These are phyloP conservation scores for Ambrosia hybrid DNA, from an alignment of 140 eudicot species.

Conservation along the genomic window DNA sequence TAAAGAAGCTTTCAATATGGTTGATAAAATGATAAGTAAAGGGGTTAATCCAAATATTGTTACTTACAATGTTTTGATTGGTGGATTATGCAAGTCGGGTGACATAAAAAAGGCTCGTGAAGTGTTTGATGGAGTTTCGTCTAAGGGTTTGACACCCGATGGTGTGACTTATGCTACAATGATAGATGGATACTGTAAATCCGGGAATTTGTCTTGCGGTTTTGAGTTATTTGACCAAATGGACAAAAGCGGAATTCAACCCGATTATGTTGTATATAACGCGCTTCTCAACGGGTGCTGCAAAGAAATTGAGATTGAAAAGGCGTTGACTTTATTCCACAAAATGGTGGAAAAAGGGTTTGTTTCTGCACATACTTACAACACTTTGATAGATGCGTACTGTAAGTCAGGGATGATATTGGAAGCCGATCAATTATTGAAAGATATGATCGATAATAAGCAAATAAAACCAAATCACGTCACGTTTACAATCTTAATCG, in stretches of 20 bases:
- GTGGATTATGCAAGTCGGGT: conserved; percentile 67
- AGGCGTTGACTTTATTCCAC: conserved; percentile 59
- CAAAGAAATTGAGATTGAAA: conserved; percentile 56
- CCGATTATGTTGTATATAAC: conserved; percentile 63
- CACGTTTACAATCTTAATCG: conserved; percentile 72
- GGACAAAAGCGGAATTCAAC: conserved; percentile 45
- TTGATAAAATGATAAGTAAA: conserved; percentile 57
- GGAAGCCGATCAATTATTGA: conserved; percentile 62
- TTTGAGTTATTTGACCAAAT: conserved; percentile 63
- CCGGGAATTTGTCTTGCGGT: conserved; percentile 52
- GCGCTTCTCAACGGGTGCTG: conserved; percentile 79
- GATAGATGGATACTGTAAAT: conserved; percentile 81
- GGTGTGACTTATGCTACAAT: conserved; percentile 69
- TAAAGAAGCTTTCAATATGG: conserved; percentile 50
- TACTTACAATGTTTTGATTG: conserved; percentile 72
- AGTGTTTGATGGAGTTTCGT: conserved; percentile 51
- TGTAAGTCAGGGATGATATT: conserved; percentile 64
- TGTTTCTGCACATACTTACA: conserved; percentile 60
- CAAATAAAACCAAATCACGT: conserved; percentile 61
- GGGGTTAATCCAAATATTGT: conserved; percentile 68
- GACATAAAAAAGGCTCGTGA: conserved; percentile 61
- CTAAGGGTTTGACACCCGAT: conserved; percentile 56
- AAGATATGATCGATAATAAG: conserved; percentile 62
- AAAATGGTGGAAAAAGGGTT: conserved; percentile 54
- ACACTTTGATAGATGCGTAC: conserved; percentile 67